Base-by-base conservation (phyloP, 805 yeast species). In the Yamadazyma endophytica region DNA sequence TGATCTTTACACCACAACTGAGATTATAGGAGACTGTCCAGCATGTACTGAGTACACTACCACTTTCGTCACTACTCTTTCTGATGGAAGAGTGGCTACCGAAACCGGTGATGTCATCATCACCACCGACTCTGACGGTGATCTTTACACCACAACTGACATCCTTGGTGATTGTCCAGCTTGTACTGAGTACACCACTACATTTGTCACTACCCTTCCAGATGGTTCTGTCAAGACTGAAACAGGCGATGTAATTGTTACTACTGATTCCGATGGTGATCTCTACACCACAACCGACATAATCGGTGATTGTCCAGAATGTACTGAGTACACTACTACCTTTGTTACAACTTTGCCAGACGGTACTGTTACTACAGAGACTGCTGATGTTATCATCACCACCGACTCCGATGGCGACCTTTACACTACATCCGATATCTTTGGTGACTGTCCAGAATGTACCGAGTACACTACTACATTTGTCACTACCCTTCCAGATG, bases 381-480 rank as follows among this genome's bases (percentile, higher is more conserved):
- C 46, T 16, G 32, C 41, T 9, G 39, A 31, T 13, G 40, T 31
- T 12, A 15, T 35, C 12, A 37, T 40, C 21, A 39, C 50, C 3
- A 42, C 47, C 19, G 31, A 43, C 22, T 32, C 47, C 12, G 38
- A 26, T 8, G 48, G 50, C 4, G 17, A 24, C 4, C 32, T 35
- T 20, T 20, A 26, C 18, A 31, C 38, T 8, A 35, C 28, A n/a
- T 27, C 38, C 18, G 22, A 14, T 14, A 21, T 24, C 33, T 9
- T 29, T 21, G 35, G 33, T 15, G 33, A 20, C 13, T 35, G 39
- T 28, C 31, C 31, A 23, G 36, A 35, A 31, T 37, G 39, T 33
- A 33, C 43, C 16, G 38, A 30, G 4, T 39, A 36, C 26, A 36
- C 37, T 28, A 33, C 41, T 11, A 27, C 42, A 9, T 29, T 32